A percentile compares a stretch with the other conserved stretches of the same genome.
phyloP scores from a whole-genome alignment of 2,329 filamentous ascomycete genomes.

The Colletotrichum kahawae region DNA sequence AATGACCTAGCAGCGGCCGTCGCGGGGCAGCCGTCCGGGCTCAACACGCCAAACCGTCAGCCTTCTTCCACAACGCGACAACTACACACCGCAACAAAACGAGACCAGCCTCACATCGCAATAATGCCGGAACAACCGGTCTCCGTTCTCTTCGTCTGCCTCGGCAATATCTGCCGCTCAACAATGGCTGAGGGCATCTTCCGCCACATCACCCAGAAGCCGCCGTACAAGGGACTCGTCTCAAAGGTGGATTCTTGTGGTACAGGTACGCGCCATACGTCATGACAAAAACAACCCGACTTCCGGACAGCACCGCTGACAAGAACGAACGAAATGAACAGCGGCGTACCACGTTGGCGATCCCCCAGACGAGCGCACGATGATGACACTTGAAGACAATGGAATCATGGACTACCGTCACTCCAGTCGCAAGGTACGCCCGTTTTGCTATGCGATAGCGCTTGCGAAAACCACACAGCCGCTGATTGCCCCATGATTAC shows the following conservation, averaged over 20 bases:
- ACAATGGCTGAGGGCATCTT: conserved; percentile 98
- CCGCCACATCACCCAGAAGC: conserved; percentile 68
- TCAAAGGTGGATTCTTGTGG: conserved; percentile 84
- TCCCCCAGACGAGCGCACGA: conserved; percentile 80
- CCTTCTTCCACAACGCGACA: conserved; percentile 1
- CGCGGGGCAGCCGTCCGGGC: conserved; percentile 5
- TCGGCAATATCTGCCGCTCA: conserved; percentile 94
- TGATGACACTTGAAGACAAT: conserved; percentile 76
- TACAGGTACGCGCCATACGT: conserved; percentile 58
- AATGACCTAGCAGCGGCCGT: background rate
- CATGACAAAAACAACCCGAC: background rate
- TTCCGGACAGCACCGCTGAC: background rate
- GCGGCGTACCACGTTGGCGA: conserved; percentile 84
- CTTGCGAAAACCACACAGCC: background rate
- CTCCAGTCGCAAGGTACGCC: conserved; percentile 74
- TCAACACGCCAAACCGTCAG: background rate
- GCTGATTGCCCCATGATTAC: background rate
- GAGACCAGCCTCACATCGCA: background rate
- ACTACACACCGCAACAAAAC: background rate
- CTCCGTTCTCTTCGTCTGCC: conserved; percentile 91
- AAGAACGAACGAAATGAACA: conserved; percentile 27
- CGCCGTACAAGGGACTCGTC: conserved; percentile 65
- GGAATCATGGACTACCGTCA: conserved; percentile 81
- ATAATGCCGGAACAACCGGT: conserved; percentile 47
- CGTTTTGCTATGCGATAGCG: background rate